phyloP scores from a whole-genome alignment of 2,329 filamentous ascomycete species.

The Aspergillus brunneoviolaceus region DNA sequence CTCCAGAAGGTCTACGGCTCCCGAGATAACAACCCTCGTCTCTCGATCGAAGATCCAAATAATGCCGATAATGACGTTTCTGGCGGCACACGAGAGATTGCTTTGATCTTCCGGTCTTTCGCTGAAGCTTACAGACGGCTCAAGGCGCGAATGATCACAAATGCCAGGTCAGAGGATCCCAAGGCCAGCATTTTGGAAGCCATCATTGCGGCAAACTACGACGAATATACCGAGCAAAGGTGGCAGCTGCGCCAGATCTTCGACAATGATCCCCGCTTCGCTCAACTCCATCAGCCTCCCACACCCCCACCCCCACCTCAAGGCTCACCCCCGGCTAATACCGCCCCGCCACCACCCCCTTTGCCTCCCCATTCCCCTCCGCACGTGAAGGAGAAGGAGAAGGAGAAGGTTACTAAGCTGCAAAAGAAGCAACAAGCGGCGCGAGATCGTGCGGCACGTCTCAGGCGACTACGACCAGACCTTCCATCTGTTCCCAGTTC shows the following conservation, averaged over 20 bases:
- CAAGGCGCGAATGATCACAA: constrained; percentile 54
- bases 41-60: constrained; percentile 93
- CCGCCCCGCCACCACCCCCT: constrained; percentile 25
- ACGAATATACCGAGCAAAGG: constrained; percentile 69
- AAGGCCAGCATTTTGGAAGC: constrained; percentile 64
- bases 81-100: constrained; percentile 73
- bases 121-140: constrained; percentile 61
- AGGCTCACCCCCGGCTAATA: constrained; percentile 19
- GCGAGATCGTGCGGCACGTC: constrained; percentile 31
- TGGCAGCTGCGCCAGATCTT: constrained; percentile 59
- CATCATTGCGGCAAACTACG: constrained; percentile 77
- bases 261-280: constrained; percentile 40
- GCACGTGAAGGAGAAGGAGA: constrained; percentile 17
- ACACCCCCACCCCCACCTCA: constrained; percentile 28
- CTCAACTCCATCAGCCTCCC: constrained; percentile 26
- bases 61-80: constrained; percentile 83
- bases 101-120: constrained; percentile 69
- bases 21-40: constrained; percentile 60
- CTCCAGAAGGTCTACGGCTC: constrained; percentile 47
- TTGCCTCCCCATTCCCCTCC: constrained; percentile 18
- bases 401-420: constrained; percentile 25
- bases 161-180: constrained; percentile 20
- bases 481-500: constrained; percentile 26
- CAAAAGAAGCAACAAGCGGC: constrained; percentile 29
- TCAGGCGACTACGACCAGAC: constrained; percentile 33